Evolutionary conservation across 441 rosid genomes (phyloP).

Genomic region (Populus trichocarpa): DNA sequence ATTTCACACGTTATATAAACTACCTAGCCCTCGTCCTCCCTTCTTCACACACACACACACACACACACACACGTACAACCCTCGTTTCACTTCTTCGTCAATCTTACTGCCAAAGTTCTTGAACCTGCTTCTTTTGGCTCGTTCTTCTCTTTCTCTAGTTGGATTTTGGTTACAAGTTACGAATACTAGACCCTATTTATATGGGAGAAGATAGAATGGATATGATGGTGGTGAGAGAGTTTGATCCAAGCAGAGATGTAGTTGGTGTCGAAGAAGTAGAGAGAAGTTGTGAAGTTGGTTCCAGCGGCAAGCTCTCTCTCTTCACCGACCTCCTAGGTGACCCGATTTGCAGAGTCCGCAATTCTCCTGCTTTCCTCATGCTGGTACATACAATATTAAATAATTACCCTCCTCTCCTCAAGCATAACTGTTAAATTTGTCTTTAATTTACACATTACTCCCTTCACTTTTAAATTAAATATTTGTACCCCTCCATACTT

Average conservation of each 20-base stretch:
- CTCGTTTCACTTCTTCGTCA: not conserved
- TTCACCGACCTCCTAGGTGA: conserved; percentile 98
- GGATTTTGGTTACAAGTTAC: too few species aligned
- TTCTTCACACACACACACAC: not conserved
- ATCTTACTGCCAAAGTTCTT: not conserved
- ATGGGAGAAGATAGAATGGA: conserved; percentile 16
- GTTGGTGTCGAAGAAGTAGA: conserved; percentile 71
- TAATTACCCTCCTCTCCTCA: not conserved
- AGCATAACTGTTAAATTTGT: not conserved
- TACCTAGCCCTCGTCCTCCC: not conserved
- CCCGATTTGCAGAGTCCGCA: conserved; percentile 97
- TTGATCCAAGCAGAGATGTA: conserved; percentile 54
- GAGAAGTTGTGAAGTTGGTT: conserved; percentile 86
- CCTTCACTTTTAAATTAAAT: not conserved
- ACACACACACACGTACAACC: conserved; percentile 14
- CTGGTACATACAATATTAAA: conserved; percentile 45
- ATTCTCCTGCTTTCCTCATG: conserved; percentile 95
- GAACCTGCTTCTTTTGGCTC: too few species aligned
- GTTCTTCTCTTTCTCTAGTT: too few species aligned
- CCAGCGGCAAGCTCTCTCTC: conserved; percentile 85
- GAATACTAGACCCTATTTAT: too few species aligned
- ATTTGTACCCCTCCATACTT: not conserved
- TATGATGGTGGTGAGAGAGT: conserved; percentile 58
- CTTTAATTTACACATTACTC: not conserved
- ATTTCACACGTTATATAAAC: conserved; percentile 28